Evolutionary conservation across 805 yeast genomes (phyloP).

Genomic region (Vanderwaltozyma yarrowii): DNA sequence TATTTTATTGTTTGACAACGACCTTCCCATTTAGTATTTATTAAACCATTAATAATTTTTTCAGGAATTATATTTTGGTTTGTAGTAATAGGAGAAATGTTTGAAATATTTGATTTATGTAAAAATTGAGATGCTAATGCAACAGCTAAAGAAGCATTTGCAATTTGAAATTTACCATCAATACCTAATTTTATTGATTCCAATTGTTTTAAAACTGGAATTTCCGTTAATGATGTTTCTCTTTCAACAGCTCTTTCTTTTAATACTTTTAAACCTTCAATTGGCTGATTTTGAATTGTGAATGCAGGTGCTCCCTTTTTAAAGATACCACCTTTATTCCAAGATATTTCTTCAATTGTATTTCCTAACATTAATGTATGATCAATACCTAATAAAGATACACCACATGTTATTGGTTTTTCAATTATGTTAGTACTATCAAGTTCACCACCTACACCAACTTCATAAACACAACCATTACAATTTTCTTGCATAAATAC

Average conservation of each 20-base stretch:
- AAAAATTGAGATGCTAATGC: conserved; percentile 57
- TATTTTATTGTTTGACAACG: conserved; percentile 66
- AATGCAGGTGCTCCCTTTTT: conserved; percentile 59
- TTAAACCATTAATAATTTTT: conserved; percentile 49
- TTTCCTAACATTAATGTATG: conserved; percentile 81
- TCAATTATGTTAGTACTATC: conserved; percentile 90
- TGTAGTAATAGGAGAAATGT: not conserved
- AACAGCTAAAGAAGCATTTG: conserved; percentile 83
- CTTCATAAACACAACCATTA: conserved; percentile 92
- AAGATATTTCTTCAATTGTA: conserved; percentile 81
- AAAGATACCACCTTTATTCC: conserved; percentile 95
- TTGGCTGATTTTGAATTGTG: conserved; percentile 49
- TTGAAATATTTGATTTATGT: conserved; percentile 34
- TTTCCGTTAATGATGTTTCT: conserved; percentile 40
- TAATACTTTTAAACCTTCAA: conserved; percentile 45
- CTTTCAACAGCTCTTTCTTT: conserved; percentile 61
- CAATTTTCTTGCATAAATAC: conserved; percentile 80
- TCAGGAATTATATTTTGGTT: conserved; percentile 29
- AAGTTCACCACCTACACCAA: conserved; percentile 96
- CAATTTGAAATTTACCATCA: conserved; percentile 73
- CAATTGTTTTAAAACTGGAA: conserved; percentile 35
- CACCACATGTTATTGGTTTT: conserved; percentile 76
- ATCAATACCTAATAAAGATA: conserved; percentile 81
- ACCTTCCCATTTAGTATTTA: conserved; percentile 82
- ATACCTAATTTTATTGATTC: conserved; percentile 48